These are phyloP conservation scores for Teratosphaeria destructans DNA, from an alignment of 2,329 filamentous ascomycete species.

Conservation along the genomic window DNA sequence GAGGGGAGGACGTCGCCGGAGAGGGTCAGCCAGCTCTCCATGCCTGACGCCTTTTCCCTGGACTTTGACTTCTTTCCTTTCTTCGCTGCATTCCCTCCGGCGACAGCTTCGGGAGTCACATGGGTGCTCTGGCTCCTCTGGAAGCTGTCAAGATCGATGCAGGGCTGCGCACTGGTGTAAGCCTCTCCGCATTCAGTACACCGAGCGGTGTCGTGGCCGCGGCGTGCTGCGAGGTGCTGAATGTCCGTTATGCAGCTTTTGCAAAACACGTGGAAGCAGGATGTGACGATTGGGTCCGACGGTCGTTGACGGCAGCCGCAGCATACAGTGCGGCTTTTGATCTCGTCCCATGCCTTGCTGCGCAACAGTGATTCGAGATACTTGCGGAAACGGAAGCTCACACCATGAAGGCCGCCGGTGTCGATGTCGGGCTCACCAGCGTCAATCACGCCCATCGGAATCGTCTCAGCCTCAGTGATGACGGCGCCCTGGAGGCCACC, in stretches of 20 bases:
- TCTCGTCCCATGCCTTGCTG: conserved; percentile 28
- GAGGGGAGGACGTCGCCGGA: conserved; percentile 31
- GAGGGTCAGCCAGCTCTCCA: conserved; percentile 29
- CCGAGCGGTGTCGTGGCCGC: conserved; percentile 12
- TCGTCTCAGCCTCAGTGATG: conserved; percentile 9
- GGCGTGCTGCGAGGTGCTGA: conserved; percentile 19
- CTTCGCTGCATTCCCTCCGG: neutral
- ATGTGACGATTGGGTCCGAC: conserved; percentile 33
- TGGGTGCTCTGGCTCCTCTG: neutral
- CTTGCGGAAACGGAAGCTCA: conserved; percentile 30
- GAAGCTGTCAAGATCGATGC: conserved; percentile 15
- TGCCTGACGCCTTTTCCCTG: conserved; percentile 15
- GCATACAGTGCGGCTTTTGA: conserved; percentile 30
- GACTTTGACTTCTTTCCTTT: conserved; percentile 10
- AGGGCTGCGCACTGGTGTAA: conserved; percentile 16
- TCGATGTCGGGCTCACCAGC: conserved; percentile 4
- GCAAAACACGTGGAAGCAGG: conserved; percentile 50
- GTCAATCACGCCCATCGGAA: conserved; percentile 9
- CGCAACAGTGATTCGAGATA: conserved; percentile 28
- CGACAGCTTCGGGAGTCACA: neutral
- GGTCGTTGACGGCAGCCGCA: conserved; percentile 33
- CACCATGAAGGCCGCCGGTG: conserved; percentile 27
- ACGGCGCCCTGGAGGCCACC: conserved; percentile 10
- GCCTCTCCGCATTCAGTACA: conserved; percentile 28
- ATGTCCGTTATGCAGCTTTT: conserved; percentile 33